Base-by-base conservation (phyloP, 1,139 yeast species). In the Insectozyma bohioensis region DNA sequence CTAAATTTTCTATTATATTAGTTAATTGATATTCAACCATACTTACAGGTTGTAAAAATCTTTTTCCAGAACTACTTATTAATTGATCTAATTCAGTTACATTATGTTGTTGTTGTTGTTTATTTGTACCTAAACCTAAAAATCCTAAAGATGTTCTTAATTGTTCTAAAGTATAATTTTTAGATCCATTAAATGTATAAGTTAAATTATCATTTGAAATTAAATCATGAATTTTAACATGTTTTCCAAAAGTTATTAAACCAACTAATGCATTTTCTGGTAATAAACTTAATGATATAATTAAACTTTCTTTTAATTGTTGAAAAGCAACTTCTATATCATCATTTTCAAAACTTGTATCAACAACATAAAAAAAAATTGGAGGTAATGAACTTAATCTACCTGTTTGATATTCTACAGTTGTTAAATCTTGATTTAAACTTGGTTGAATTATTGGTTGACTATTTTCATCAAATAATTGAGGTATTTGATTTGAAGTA, bases 321-420 rank as follows among this genome's bases (percentile, higher is more conserved):
- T 43, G 49, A 39, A 56, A 67, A 2, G 70, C 65, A 26, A 63
- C 71, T 12, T 46, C 60, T 8, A 62, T 36, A 31, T 69, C 76
- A 9, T 56, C 61, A 3, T 51, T 51, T 26, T 73, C 82, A 32
- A 76, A 61, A 45, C 86, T 77, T 0, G 83, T 69, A 54, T 84
- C 94, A 17, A 84, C 77, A n/a, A 82, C 78, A 46, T 69, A 80
- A 21, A 81, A 49, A 49, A 78, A 81, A 5, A 81, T 67, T 2
- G 74, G 75, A 0, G 80, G 77, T 18, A 65, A 53, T 11, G 56
- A 54, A 16, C 67, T 62, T 24, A 33, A 37, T 26, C 72, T 63
- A 1, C 77, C 74, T 14, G 83, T 62, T 7, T 67, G 50, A 48
- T 81, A 84, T 51, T 84, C 92, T 12, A 81, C 66, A 1, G 88